phyloP scores from a whole-genome alignment of 2,329 filamentous ascomycete genomes.

The Hypomyces perniciosus region DNA sequence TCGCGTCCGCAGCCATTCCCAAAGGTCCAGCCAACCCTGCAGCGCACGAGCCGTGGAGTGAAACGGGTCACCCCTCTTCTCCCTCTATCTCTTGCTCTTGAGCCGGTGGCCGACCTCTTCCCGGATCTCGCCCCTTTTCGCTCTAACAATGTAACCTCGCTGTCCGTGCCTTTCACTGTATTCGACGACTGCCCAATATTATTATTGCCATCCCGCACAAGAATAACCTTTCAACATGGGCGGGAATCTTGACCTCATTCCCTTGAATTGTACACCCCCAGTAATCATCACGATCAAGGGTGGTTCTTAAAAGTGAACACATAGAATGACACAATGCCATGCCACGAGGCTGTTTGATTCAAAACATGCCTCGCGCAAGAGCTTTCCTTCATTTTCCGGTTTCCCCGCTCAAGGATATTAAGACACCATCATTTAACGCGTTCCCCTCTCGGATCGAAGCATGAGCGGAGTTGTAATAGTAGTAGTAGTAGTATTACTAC shows the following conservation, averaged over 20 bases:
- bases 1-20: neutral
- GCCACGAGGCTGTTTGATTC: neutral
- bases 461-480: too few relatives aligned
- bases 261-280: too few relatives aligned
- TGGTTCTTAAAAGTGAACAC: too few relatives aligned
- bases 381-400: neutral
- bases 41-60: neutral
- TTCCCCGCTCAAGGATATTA: neutral
- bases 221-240: too few relatives aligned
- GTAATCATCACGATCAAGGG: neutral
- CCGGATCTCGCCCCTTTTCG: neutral
- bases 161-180: neutral
- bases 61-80: neutral
- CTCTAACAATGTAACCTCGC: neutral
- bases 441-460: neutral
- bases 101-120: neutral
- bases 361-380: neutral
- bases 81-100: neutral
- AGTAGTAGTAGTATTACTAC: too few relatives aligned
- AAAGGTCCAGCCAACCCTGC: neutral
- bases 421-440: neutral
- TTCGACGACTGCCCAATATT: neutral
- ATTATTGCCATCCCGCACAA: neutral
- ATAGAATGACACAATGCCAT: neutral
- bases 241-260: too few relatives aligned